Evolutionary conservation across 352 stramenopile species (phyloP).

Genomic region (Blastocystis sp.): DNA sequence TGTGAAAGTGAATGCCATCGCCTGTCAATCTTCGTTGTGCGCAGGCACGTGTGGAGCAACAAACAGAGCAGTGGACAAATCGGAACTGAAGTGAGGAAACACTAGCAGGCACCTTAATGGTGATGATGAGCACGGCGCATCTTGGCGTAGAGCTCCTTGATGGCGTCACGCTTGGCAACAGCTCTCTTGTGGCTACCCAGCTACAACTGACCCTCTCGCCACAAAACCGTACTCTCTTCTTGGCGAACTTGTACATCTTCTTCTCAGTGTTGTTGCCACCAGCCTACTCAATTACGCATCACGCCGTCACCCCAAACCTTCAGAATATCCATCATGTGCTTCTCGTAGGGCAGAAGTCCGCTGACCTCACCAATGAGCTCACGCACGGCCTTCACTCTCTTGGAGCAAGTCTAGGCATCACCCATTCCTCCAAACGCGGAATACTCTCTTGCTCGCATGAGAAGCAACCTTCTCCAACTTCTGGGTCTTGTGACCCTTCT

Average conservation of each 20-base stretch:
- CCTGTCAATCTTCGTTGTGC: slow-evolving; percentile 18
- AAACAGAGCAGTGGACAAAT: no score
- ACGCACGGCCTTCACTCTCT: slow-evolving; percentile 59
- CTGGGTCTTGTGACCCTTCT: slow-evolving; percentile 62
- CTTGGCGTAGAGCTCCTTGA: slow-evolving; percentile 57
- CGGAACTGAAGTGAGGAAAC: no score
- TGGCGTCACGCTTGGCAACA: slow-evolving; percentile 41
- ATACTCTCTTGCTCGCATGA: slow-evolving; percentile 28
- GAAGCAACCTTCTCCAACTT: slow-evolving; percentile 37
- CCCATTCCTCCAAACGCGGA: not conserved
- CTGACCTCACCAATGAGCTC: slow-evolving; percentile 50
- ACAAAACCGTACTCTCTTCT: slow-evolving; percentile 53
- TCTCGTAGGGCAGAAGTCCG: slow-evolving; percentile 58
- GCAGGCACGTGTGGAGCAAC: no score
- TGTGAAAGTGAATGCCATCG: no score
- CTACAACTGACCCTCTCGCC: not conserved
- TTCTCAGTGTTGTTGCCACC: slow-evolving; percentile 64
- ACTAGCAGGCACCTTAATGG: not conserved
- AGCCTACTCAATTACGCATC: slow-evolving; percentile 4
- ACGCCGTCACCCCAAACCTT: slow-evolving; percentile 19
- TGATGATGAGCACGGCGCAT: slow-evolving; percentile 65
- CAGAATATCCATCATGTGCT: slow-evolving; percentile 67
- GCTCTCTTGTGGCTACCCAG: slow-evolving; percentile 54
- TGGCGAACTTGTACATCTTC: slow-evolving; percentile 67
- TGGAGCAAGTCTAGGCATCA: slow-evolving; percentile 15